phyloP scores from a whole-genome alignment of 2,329 filamentous ascomycete genomes.

The Cladosporium austrohemisphaericum region DNA sequence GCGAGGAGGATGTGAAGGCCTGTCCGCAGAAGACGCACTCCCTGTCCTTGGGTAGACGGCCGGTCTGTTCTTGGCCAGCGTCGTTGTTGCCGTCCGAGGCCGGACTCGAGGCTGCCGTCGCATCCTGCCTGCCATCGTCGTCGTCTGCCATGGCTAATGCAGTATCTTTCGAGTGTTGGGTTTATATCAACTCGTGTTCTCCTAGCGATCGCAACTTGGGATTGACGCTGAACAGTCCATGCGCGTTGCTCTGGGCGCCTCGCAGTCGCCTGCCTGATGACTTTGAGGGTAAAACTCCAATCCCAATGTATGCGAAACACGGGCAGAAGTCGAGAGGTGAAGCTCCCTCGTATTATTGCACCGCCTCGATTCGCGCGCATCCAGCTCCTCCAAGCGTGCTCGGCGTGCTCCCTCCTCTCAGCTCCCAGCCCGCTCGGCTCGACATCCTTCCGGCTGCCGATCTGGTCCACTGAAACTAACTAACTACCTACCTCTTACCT shows the following conservation, averaged over 20 bases:
- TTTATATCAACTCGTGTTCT: no score
- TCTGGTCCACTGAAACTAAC: neutral
- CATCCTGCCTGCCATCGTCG: neutral
- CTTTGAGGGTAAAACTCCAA: no score
- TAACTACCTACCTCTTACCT: no score
- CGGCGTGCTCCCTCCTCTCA: neutral
- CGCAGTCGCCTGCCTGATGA: no score
- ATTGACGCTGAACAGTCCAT: no score
- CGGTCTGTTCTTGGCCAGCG: no score
- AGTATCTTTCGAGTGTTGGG: no score
- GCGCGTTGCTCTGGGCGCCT: no score
- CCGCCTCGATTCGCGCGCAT: no score
- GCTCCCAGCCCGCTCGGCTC: neutral
- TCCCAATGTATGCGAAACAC: neutral
- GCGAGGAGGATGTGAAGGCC: constrained; percentile 86
- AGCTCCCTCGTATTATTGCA: no score
- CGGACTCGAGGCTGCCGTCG: constrained; percentile 8
- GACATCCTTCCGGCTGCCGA: neutral
- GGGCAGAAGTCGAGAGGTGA: no score
- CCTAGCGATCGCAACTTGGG: no score
- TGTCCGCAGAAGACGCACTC: constrained; percentile 84
- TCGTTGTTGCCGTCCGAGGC: constrained; percentile 8
- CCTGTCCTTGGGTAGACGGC: constrained; percentile 74
- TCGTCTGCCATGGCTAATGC: constrained; percentile 11
- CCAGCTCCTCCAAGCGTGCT: neutral